Evolutionary conservation across 495 filamentous ascomycete genomes (phyloP).

Genomic region (Evansstolkia leycettana): DNA sequence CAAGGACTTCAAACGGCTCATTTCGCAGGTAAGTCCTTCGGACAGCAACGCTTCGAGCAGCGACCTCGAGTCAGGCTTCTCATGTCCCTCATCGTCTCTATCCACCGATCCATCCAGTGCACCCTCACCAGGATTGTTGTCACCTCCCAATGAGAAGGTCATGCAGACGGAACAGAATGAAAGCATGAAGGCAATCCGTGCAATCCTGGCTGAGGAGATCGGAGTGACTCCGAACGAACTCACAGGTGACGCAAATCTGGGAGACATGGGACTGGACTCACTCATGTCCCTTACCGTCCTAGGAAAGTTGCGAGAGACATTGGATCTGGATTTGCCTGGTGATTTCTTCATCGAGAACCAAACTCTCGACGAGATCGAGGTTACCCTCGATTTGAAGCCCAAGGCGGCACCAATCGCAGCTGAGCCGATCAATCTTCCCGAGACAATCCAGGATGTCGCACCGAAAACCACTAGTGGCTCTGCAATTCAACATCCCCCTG

Average conservation of each 20-base stretch:
- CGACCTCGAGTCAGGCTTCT: conserved; percentile 16
- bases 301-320: conserved; percentile 42
- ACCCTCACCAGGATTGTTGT: conserved; percentile 19
- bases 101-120: conserved; percentile 23
- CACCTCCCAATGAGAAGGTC: conserved; percentile 22
- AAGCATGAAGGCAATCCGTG: conserved; percentile 34
- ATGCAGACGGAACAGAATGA: conserved; percentile 31
- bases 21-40: conserved; percentile 29
- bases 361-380: conserved; percentile 45
- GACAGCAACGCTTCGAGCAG: conserved; percentile 23
- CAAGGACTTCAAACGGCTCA: conserved; percentile 46
- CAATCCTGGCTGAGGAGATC: conserved; percentile 56
- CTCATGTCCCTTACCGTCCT: conserved; percentile 39
- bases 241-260: conserved; percentile 26
- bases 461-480: conserved; percentile 7
- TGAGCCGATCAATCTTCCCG: conserved; percentile 11
- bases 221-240: conserved; percentile 55
- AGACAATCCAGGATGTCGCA: conserved; percentile 8
- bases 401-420: conserved; percentile 12
- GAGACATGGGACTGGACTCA: conserved; percentile 40
- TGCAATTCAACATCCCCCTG: conserved; percentile 21
- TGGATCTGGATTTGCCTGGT: conserved; percentile 36
- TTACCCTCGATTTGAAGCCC: conserved; percentile 25
- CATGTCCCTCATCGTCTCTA: conserved; percentile 16
- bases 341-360: conserved; percentile 49